A percentile compares a stretch with the other conserved stretches of the same genome.
These are phyloP conservation scores for Tricholoma matsutake DNA, from an alignment of 768 basidiomycete species.

Conservation along the genomic window DNA sequence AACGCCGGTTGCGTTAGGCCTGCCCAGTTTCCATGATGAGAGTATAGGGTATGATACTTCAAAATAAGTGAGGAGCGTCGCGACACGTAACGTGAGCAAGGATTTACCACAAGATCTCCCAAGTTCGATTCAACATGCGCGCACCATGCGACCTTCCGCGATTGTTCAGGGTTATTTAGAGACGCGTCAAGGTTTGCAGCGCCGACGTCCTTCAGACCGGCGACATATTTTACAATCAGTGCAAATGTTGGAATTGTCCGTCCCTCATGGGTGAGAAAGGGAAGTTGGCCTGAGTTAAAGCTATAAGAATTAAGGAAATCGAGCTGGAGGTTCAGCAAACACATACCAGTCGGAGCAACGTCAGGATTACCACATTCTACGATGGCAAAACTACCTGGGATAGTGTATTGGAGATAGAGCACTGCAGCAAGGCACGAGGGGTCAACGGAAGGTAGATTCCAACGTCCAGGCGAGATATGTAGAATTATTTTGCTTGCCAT, in stretches of 20 bases:
- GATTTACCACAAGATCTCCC: constrained; percentile 69
- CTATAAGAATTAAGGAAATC: not conserved
- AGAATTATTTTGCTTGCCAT: constrained; percentile 33
- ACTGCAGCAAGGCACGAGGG: constrained; percentile 62
- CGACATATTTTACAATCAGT: constrained; percentile 65
- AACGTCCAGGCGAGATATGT: constrained; percentile 69
- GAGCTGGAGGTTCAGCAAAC: constrained; percentile 16
- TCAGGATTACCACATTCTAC: constrained; percentile 66
- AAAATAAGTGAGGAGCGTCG: constrained; percentile 6
- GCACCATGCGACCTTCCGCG: constrained; percentile 58
- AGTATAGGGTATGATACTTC: constrained; percentile 65
- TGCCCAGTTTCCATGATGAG: constrained; percentile 60
- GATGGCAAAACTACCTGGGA: constrained; percentile 67
- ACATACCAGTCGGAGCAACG: constrained; percentile 68
- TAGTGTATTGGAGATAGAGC: constrained; percentile 62
- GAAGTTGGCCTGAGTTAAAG: constrained; percentile 56
- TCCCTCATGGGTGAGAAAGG: constrained; percentile 62
- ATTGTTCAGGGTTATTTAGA: constrained; percentile 44
- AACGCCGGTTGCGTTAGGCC: constrained; percentile 53
- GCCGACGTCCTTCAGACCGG: constrained; percentile 39
- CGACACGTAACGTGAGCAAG: not conserved
- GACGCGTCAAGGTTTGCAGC: constrained; percentile 46
- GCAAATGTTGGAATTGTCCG: constrained; percentile 48
- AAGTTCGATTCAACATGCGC: constrained; percentile 64
- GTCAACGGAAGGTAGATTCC: constrained; percentile 65